Conservation (phyloP, 768 basidiomycete genomes). For the Hypsizygus marmoreus region DNA sequence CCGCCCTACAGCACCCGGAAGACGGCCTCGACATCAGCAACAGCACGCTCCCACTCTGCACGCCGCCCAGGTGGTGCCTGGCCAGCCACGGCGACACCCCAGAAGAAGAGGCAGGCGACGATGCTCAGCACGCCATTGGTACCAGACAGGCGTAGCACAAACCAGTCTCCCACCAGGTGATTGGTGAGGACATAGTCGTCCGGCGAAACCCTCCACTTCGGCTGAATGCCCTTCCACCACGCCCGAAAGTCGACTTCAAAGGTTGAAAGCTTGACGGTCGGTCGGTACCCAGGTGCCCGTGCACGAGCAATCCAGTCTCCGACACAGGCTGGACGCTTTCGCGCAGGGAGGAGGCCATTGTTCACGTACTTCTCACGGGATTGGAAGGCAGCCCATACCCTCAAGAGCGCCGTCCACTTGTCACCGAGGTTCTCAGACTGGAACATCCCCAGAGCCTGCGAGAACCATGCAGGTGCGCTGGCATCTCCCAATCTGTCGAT, state of each 20-base stretch:
- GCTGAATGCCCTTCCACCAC: constrained; percentile 1
- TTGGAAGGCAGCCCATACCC: too few relatives aligned
- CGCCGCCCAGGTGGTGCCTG: background rate
- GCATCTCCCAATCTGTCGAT: too few relatives aligned
- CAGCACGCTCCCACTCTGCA: constrained; percentile 15
- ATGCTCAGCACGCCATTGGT: constrained; percentile 1
- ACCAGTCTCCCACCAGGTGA: background rate
- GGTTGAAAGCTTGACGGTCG: background rate
- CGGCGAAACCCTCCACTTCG: background rate
- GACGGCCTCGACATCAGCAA: constrained; percentile 3
- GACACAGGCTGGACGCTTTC: background rate
- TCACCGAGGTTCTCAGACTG: too few relatives aligned
- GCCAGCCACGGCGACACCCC: constrained; percentile 6
- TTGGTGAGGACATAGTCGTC: too few relatives aligned
- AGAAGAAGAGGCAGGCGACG: background rate
- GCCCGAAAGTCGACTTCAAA: background rate
- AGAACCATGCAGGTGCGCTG: too few relatives aligned
- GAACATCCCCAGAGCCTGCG: too few relatives aligned
- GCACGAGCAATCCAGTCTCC: background rate
- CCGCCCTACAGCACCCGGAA: too few relatives aligned
- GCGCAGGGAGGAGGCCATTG: too few relatives aligned
- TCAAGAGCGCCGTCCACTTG: too few relatives aligned
- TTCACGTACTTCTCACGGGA: too few relatives aligned
- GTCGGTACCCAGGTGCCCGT: background rate
- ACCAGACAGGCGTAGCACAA: background rate